Conservation (phyloP, 148 eudicot species). For the Arbutus unedo region DNA sequence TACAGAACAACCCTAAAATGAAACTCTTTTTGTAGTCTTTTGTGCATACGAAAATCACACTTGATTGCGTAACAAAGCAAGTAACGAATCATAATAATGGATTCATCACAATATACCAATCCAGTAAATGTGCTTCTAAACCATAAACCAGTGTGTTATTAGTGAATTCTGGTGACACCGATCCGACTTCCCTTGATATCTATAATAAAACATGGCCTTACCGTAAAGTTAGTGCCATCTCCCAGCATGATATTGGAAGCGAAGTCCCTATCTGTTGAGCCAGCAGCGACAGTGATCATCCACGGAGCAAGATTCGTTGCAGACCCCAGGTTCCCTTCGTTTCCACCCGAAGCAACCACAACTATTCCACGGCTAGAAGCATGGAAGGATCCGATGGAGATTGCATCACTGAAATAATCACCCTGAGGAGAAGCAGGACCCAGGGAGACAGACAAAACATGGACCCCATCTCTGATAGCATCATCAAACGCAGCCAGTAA, state of each 20-base stretch:
- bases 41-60: background rate
- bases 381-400: slow-evolving; percentile 48
- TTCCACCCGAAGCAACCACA: slow-evolving; percentile 49
- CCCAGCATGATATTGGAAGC: slow-evolving; percentile 41
- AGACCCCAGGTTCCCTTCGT: slow-evolving; percentile 39
- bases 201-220: slow-evolving; percentile 4
- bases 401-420: slow-evolving; percentile 53
- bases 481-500: slow-evolving; percentile 56
- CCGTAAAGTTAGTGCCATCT: slow-evolving; percentile 38
- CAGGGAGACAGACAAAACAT: slow-evolving; percentile 42
- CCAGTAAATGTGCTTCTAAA: too few species aligned
- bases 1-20: background rate
- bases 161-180: too few species aligned
- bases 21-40: background rate
- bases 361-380: slow-evolving; percentile 44
- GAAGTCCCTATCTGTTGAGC: slow-evolving; percentile 47
- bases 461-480: slow-evolving; percentile 53
- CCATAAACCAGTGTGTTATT: too few species aligned
- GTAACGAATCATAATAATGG: too few species aligned
- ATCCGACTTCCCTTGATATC: too few species aligned
- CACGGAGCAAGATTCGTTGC: slow-evolving; percentile 57
- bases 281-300: slow-evolving; percentile 54
- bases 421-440: slow-evolving; percentile 47
- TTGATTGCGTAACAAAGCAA: too few species aligned
- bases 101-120: too few species aligned